Base-by-base conservation (phyloP, 306 rosid genomes). In the Casuarina cunninghamiana region DNA sequence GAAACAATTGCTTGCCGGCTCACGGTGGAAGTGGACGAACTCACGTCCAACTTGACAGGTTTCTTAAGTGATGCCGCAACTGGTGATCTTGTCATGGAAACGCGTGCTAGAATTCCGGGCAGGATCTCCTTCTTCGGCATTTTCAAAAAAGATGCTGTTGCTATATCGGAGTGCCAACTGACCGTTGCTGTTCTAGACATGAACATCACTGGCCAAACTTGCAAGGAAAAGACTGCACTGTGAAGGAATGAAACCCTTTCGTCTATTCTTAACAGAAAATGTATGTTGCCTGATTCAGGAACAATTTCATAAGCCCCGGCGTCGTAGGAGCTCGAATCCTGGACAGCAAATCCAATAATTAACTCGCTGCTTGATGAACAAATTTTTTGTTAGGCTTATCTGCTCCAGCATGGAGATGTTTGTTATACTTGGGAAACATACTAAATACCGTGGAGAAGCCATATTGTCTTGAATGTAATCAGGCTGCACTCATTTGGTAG, bases 51-150 rank as follows among this genome's bases (percentile, higher is more conserved):
- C 10, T 0, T 88, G 32, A 49, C 74, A 10, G 13, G 69, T 32
- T 55, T 91, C 49, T 12, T 91, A 10, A 57, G 62, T 17, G 97
- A 87, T 51, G 66, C 88, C 0, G 0, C 84, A 35, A 76, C 73
- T 11, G 94, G 97, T 3, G 46, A 90, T 51, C 63, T 92, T 0
- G 74, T 79, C 2, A 0, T 92, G 65, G 82, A 74, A 41, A 42
- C 91, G 0, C 61, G 69, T 44, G 75, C 93, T 15, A 57, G 32
- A 51, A 75, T 92, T 71, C 95, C 93, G 3, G 97, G 95, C 0
- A 87, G 21, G 77, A 73, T 88, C 26, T 54, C 77, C 13, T 77
- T 88, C 53, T 84, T 92, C n/a, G 93, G 93, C 6, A 41, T 92
- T 44, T 78, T 88, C n/a, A 90, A 74, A 71, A 90, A 80, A 53